phyloP scores from a whole-genome alignment of 2,329 filamentous ascomycete genomes.

The Biscogniauxia sp. region DNA sequence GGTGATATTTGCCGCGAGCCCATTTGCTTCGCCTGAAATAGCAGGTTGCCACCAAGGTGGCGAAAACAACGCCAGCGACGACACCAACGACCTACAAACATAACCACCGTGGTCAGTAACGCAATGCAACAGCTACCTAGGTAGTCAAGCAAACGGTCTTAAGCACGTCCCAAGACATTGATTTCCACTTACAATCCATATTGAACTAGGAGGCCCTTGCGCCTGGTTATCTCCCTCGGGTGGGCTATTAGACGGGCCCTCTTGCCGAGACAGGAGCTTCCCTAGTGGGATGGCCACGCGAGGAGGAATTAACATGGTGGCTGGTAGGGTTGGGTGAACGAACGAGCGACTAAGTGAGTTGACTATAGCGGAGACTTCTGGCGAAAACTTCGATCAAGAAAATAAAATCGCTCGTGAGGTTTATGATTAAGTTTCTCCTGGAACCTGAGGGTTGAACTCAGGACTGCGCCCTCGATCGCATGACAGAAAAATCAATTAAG shows the following conservation, averaged over 20 bases:
- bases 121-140: background rate
- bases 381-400: background rate
- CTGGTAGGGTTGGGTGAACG: background rate
- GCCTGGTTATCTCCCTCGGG: constrained; percentile 1
- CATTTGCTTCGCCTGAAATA: constrained; percentile 20
- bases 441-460: background rate
- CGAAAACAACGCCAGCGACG: constrained; percentile 17
- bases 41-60: constrained; percentile 14
- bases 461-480: background rate
- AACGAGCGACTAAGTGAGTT: constrained; percentile 22
- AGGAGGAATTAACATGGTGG: constrained; percentile 24
- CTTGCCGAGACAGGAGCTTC: constrained; percentile 3
- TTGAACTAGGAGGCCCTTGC: background rate
- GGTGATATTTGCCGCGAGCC: constrained; percentile 34
- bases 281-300: constrained; percentile 23
- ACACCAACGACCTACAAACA: constrained; percentile 20
- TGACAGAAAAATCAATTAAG: background rate
- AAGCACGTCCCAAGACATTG: background rate
- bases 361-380: constrained; percentile 1
- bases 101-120: constrained; percentile 3
- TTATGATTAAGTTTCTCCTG: too few species aligned
- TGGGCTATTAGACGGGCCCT: background rate
- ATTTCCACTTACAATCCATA: constrained; percentile 17
- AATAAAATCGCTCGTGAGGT: background rate
- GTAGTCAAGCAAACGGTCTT: background rate